Conservation (phyloP, 2,329 filamentous ascomycete species). For the Fusarium napiforme region DNA sequence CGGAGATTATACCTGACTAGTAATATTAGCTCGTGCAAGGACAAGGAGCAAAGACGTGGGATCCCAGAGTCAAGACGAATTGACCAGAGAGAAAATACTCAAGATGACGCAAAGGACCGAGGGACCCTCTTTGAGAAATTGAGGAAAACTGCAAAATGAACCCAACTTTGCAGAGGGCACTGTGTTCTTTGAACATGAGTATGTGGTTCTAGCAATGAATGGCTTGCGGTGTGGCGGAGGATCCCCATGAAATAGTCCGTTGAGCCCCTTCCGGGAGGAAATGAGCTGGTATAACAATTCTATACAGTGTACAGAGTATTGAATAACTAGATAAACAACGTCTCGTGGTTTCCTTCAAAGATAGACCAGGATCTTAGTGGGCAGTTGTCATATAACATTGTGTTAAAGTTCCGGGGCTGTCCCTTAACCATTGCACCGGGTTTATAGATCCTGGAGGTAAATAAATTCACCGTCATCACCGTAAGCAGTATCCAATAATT, state of each 20-base stretch:
- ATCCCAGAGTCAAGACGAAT: conserved; percentile 13
- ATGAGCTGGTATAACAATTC: conserved; percentile 13
- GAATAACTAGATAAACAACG: conserved; percentile 1
- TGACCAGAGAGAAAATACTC: conserved; percentile 7
- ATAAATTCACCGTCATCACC: conserved; percentile 36
- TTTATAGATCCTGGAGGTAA: conserved; percentile 1
- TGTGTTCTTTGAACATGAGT: not conserved
- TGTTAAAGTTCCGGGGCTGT: conserved; percentile 25
- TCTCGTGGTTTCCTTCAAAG: not conserved
- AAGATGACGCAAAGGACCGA: conserved; percentile 30
- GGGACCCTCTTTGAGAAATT: conserved; percentile 6
- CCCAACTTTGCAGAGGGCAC: not conserved
- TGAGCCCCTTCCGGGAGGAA: conserved; percentile 8
- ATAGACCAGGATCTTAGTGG: not conserved
- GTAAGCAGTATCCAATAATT: conserved; percentile 7
- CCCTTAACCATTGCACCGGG: conserved; percentile 21
- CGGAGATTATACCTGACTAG: conserved; percentile 41
- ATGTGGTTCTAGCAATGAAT: conserved; percentile 16
- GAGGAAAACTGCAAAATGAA: not conserved
- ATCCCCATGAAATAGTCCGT: not conserved
- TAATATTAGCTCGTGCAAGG: conserved; percentile 35
- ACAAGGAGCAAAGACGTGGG: conserved; percentile 25
- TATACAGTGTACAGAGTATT: not conserved
- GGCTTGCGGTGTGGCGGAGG: conserved; percentile 22
- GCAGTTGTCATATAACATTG: conserved; percentile 19